Evolutionary conservation across 495 filamentous ascomycete species (phyloP).

Genomic region (Darksidea phi): DNA sequence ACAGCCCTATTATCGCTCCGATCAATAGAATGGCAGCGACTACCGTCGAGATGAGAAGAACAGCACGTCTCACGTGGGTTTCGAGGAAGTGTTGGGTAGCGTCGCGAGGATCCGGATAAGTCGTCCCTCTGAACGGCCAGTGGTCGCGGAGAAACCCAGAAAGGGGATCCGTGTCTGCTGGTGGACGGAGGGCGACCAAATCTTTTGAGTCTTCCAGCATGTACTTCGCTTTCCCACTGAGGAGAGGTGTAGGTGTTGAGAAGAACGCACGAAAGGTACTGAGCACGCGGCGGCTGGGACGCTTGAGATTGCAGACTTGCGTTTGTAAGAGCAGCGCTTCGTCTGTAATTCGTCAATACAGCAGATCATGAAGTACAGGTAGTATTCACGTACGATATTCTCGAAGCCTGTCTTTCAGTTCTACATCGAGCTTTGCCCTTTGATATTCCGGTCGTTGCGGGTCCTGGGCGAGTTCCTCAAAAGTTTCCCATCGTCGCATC

Average conservation of each 20-base stretch:
- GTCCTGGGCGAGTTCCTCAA: slow-evolving; percentile 1
- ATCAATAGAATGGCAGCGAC: slow-evolving; percentile 15
- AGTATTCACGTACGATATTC: slow-evolving; percentile 15
- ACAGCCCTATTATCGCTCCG: slow-evolving; percentile 18
- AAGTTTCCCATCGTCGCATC: slow-evolving; percentile 13
- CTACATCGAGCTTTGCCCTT: slow-evolving; percentile 1
- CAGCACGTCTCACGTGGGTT: neutral
- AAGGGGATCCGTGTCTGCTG: slow-evolving; percentile 5
- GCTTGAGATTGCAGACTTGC: neutral
- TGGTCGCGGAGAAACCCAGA: slow-evolving; percentile 10
- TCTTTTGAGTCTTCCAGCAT: slow-evolving; percentile 14
- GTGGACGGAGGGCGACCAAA: slow-evolving; percentile 9
- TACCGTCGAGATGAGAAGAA: neutral
- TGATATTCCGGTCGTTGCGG: neutral
- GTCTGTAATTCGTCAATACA: neutral
- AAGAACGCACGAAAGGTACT: slow-evolving; percentile 2
- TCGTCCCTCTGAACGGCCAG: neutral
- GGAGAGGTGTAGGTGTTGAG: neutral
- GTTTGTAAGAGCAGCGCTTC: slow-evolving; percentile 12
- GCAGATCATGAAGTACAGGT: neutral
- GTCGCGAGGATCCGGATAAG: neutral
- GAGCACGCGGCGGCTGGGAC: slow-evolving; percentile 2
- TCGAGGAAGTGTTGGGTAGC: slow-evolving; percentile 2
- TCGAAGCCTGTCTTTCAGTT: slow-evolving; percentile 2
- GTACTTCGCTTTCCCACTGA: slow-evolving; percentile 5